phyloP scores from a whole-genome alignment of 768 basidiomycete genomes.

The Russula dissimulans region DNA sequence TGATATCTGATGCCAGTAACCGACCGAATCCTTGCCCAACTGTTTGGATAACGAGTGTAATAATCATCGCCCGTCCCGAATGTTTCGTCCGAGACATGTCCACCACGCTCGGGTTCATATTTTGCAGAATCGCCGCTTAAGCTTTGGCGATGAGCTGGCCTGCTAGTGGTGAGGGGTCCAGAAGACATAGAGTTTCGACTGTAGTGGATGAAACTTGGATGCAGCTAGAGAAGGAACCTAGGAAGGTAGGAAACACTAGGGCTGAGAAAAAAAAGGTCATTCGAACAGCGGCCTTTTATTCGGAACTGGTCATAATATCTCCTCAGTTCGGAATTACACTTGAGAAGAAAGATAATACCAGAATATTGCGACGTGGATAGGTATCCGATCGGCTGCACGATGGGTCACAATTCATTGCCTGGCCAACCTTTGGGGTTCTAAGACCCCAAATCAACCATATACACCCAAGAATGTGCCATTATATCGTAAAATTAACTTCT shows the following conservation, averaged over 20 bases:
- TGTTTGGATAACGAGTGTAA: conserved; percentile 16
- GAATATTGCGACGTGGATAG: not conserved
- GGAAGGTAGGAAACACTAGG: not conserved
- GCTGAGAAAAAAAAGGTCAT: not conserved
- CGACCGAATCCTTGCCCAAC: conserved; percentile 20
- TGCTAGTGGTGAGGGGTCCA: not conserved
- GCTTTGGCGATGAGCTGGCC: not conserved
- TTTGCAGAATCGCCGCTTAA: not conserved
- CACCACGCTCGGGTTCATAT: not conserved
- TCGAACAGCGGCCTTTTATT: not conserved
- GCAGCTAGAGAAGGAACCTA: not conserved
- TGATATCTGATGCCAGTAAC: not conserved
- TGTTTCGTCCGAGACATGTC: not conserved
- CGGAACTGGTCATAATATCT: not conserved
- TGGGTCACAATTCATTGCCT: not conserved
- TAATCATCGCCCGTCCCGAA: conserved; percentile 1
- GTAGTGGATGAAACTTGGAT: not conserved
- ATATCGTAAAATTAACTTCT: not conserved
- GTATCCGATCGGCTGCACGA: not conserved
- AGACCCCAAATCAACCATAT: not conserved
- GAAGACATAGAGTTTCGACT: conserved; percentile 3
- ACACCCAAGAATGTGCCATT: not conserved
- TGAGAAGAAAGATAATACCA: not conserved
- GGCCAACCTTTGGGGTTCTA: not conserved
- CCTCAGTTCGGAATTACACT: not conserved